Evolutionary conservation across 176 grass and related monocot genomes (phyloP).

Genomic region (Alloteropsis semialata): DNA sequence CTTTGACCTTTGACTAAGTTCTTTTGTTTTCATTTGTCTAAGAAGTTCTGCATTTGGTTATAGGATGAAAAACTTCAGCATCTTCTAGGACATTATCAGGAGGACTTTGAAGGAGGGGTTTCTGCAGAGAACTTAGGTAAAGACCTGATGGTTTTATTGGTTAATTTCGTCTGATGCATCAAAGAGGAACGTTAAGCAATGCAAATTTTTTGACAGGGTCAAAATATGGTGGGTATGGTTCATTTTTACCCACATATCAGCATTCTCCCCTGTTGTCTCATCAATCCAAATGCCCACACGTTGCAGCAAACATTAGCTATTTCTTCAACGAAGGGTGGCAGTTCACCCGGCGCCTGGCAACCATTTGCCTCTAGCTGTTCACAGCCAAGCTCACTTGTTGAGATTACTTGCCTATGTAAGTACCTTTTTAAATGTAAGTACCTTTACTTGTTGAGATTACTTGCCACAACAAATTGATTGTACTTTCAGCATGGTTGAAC

Average conservation of each 20-base stretch:
- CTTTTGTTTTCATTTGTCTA: background rate
- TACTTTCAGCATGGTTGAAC: background rate
- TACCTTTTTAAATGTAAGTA: constrained; percentile 47
- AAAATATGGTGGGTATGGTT: constrained; percentile 84
- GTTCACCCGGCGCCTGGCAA: constrained; percentile 52
- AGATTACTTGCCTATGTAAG: constrained; percentile 78
- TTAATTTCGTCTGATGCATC: background rate
- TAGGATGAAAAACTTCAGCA: constrained; percentile 74
- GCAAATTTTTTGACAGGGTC: constrained; percentile 54
- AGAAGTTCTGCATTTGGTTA: constrained; percentile 2
- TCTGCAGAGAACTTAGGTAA: constrained; percentile 82
- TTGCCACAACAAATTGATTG: background rate
- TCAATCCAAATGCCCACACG: constrained; percentile 46
- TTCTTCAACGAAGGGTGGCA: constrained; percentile 30
- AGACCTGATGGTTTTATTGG: background rate
- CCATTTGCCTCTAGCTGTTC: constrained; percentile 54
- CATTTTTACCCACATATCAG: constrained; percentile 74
- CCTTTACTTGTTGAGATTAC: constrained; percentile 57
- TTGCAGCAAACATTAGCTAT: constrained; percentile 28
- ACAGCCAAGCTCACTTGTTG: constrained; percentile 59
- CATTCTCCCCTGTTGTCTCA: constrained; percentile 51
- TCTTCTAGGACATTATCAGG: constrained; percentile 68
- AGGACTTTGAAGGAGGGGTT: constrained; percentile 68
- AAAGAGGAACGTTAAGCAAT: background rate
- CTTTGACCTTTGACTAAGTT: background rate